These are phyloP conservation scores for Candida ficus DNA, from an alignment of 805 yeast species.

Conservation along the genomic window DNA sequence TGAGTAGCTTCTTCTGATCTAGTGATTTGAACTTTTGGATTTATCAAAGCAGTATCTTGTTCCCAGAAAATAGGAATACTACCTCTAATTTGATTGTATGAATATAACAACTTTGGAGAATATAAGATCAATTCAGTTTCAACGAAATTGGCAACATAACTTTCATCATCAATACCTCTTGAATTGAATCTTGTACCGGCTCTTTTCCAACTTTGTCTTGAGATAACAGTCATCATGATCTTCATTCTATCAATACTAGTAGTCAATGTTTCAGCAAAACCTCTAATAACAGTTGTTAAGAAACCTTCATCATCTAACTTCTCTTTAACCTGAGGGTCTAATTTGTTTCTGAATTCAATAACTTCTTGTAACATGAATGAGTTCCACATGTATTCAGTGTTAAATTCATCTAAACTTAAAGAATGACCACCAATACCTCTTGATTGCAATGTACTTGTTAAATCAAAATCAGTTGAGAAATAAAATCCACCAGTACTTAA, in stretches of 20 bases:
- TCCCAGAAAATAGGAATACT: slow-evolving; percentile 98
- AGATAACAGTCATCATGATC: slow-evolving; percentile 66
- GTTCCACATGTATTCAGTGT: slow-evolving; percentile 95
- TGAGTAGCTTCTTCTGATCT: slow-evolving; percentile 90
- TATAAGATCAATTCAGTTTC: slow-evolving; percentile 83
- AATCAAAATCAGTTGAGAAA: slow-evolving; percentile 86
- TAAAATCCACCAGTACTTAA: slow-evolving; percentile 86
- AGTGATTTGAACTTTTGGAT: slow-evolving; percentile 85
- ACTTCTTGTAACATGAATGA: slow-evolving; percentile 83
- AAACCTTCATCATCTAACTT: slow-evolving; percentile 73
- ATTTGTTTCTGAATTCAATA: slow-evolving; percentile 63
- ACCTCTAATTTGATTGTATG: slow-evolving; percentile 90
- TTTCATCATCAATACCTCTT: slow-evolving; percentile 93
- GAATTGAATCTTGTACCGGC: slow-evolving; percentile 97
- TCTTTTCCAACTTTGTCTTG: slow-evolving; percentile 94
- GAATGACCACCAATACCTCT: slow-evolving; percentile 53
- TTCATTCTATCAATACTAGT: slow-evolving; percentile 33
- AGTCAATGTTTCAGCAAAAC: slow-evolving; percentile 79
- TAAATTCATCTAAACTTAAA: slow-evolving; percentile 53
- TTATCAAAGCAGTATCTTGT: slow-evolving; percentile 86
- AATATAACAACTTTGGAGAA: slow-evolving; percentile 49
- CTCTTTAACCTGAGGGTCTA: slow-evolving; percentile 54
- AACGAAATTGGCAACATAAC: slow-evolving; percentile 92
- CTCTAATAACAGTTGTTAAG: slow-evolving; percentile 87
- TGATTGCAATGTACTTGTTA: slow-evolving; percentile 80